Evolutionary conservation across 139 green algal species (phyloP).

Genomic region (Klebsormidium nitens): DNA sequence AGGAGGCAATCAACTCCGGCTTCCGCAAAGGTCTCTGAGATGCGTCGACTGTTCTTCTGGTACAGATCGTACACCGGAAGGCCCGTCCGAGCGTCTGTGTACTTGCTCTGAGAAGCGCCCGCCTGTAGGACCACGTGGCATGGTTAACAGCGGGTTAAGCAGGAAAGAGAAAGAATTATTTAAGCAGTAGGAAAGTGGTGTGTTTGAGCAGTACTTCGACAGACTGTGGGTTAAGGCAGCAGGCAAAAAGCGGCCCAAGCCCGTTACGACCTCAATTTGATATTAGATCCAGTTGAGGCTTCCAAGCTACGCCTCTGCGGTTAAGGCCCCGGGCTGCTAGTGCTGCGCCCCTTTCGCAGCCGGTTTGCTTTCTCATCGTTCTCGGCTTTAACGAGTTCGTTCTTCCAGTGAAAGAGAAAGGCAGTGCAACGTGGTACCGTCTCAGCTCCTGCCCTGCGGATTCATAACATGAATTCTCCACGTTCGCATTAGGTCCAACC

Average conservation of each 20-base stretch:
- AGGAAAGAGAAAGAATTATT: constrained; percentile 1
- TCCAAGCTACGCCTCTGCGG: too few relatives aligned
- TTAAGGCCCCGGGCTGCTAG: too few relatives aligned
- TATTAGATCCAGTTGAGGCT: too few relatives aligned
- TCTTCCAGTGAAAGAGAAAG: too few relatives aligned
- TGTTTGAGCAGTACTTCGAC: not conserved
- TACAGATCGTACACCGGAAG: constrained; percentile 22
- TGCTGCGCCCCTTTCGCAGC: too few relatives aligned
- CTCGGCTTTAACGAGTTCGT: too few relatives aligned
- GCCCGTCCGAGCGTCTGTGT: constrained; percentile 4
- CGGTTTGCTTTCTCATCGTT: too few relatives aligned
- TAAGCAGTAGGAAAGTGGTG: not conserved
- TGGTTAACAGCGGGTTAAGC: not conserved
- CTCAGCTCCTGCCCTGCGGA: too few relatives aligned
- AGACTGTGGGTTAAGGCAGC: not conserved
- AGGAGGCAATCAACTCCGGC: constrained; percentile 40
- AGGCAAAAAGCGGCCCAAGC: not conserved
- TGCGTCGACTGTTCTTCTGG: constrained; percentile 5
- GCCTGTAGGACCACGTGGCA: constrained; percentile 13
- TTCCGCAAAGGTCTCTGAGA: constrained; percentile 3
- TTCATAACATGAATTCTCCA: too few relatives aligned
- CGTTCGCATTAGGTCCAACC: too few relatives aligned
- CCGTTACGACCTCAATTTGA: too few relatives aligned
- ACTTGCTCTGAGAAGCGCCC: constrained; percentile 1
- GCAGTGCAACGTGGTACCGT: too few relatives aligned